Base-by-base conservation (phyloP, 176 grass and related monocot species). In the Triticum urartu region DNA sequence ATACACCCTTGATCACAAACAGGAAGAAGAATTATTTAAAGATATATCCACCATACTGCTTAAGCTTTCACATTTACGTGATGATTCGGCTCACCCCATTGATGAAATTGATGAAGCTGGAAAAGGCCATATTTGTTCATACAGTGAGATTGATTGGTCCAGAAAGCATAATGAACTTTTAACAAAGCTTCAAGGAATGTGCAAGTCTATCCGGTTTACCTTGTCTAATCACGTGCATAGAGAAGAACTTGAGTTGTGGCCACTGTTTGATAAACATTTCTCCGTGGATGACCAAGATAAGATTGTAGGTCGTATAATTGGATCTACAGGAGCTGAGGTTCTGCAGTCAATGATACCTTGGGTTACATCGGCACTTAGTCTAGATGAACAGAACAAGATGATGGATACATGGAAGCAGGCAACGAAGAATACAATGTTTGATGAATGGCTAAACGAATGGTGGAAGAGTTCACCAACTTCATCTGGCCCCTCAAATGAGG, bases 301-400 rank as follows among this genome's bases (percentile, higher is more conserved):
- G 76, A 91, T 98, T 85, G 88, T 98, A 4, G 91, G 95, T 4
- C 92, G 73, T 84, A 98, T 98, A 86, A 98, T 98, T 64, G 95
- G 95, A 87, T 95, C 91, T 52, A 98, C 95, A 33, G 93, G 95
- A 79, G 95, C 95, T 52, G 95, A 98, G 87, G 91, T 98, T 84
- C 85, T 98, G 48, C 95, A 98, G 84, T 95, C 95, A 82, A 95
- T 98, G 95, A 80, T 98, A 85, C 95, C 95, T 39, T 98, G 95
- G 95, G 89, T 98, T 79, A 98, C 95, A 66, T 87, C 91, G 14
- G 95, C 87, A 47, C 91, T 98, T 91, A 98, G 45, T 80, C 81
- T 86, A 78, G 91, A 98, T 62, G 95, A 98, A 83, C 93, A 93
- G 73, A 88, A 91, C 68, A 92, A 69, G 59, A 92, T 98, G 88